phyloP scores from a whole-genome alignment of 164 flowering plant genomes.

The Malania oleifera region DNA sequence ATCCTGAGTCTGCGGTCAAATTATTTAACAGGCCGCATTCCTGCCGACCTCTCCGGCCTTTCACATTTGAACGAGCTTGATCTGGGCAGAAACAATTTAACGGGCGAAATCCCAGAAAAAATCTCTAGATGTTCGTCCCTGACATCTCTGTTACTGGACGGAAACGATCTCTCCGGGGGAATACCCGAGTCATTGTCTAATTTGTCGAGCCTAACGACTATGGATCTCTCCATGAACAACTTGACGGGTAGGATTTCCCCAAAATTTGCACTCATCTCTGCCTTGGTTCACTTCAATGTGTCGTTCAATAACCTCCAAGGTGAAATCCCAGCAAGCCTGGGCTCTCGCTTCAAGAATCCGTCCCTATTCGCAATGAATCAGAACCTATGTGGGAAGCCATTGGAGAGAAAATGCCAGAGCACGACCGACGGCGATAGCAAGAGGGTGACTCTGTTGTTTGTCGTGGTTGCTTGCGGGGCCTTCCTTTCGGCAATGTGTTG shows the following conservation, averaged over 20 bases:
- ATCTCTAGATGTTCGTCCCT: conserved; percentile 35
- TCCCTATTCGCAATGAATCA: conserved; percentile 17
- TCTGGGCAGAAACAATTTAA: conserved; percentile 44
- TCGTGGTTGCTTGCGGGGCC: conserved; percentile 18
- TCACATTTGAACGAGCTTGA: conserved; percentile 33
- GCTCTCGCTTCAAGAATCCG: conserved; percentile 20
- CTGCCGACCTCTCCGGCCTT: conserved; percentile 35
- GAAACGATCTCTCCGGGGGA: conserved; percentile 36
- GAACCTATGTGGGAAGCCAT: conserved; percentile 28
- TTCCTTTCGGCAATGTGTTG: conserved; percentile 17
- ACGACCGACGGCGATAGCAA: background rate
- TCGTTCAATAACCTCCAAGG: conserved; percentile 43
- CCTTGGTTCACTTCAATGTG: conserved; percentile 36
- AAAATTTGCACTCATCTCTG: conserved; percentile 26
- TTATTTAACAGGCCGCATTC: conserved; percentile 41
- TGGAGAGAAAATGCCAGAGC: conserved; percentile 14
- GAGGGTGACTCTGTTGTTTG: conserved; percentile 19
- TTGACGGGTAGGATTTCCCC: conserved; percentile 45
- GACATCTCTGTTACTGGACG: conserved; percentile 25
- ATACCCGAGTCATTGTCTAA: conserved; percentile 31
- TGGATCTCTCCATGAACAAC: conserved; percentile 46
- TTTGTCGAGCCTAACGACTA: conserved; percentile 26
- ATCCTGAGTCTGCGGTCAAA: conserved; percentile 40
- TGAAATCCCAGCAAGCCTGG: conserved; percentile 19
- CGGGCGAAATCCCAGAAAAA: conserved; percentile 50